These are phyloP conservation scores for Colletotrichum siamense DNA, from an alignment of 2,329 filamentous ascomycete genomes.

Conservation along the genomic window DNA sequence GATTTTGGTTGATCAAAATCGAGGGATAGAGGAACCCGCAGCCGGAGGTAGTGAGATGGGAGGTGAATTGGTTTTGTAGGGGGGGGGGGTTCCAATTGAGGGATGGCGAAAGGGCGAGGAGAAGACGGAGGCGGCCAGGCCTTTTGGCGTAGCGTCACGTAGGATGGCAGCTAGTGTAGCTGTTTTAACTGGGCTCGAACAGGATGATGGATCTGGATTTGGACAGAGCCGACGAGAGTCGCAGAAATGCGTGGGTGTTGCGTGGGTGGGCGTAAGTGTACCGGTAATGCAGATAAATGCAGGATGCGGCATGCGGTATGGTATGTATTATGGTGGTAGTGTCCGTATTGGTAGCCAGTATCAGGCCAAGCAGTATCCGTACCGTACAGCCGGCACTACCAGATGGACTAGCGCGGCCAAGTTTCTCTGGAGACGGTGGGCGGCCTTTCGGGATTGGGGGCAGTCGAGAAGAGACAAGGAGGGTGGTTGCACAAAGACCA, in stretches of 20 bases:
- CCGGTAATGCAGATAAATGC: neutral
- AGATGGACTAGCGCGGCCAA: conserved; percentile 1
- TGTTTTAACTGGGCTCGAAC: neutral
- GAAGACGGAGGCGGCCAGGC: neutral
- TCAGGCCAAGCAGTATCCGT: conserved; percentile 2
- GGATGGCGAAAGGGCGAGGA: neutral
- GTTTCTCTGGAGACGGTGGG: conserved; percentile 5
- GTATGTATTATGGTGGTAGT: neutral
- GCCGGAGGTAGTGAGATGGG: neutral
- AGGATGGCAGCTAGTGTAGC: conserved; percentile 1
- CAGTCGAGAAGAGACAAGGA: neutral
- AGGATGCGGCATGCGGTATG: conserved; percentile 3
- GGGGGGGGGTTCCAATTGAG: neutral
- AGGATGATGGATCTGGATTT: conserved; percentile 2
- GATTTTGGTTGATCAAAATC: neutral
- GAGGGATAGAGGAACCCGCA: neutral
- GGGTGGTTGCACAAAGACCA: conserved; percentile 12
- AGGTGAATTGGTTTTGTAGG: neutral
- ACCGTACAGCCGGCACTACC: conserved; percentile 12
- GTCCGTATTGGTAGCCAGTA: neutral
- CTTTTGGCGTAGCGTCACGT: neutral
- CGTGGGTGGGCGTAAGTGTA: neutral
- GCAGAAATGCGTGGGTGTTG: neutral
- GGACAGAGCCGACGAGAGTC: neutral
- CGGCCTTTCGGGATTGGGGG: neutral